Evolutionary conservation across 345 rosid genomes (phyloP).

Genomic region (Camelina laxa): DNA sequence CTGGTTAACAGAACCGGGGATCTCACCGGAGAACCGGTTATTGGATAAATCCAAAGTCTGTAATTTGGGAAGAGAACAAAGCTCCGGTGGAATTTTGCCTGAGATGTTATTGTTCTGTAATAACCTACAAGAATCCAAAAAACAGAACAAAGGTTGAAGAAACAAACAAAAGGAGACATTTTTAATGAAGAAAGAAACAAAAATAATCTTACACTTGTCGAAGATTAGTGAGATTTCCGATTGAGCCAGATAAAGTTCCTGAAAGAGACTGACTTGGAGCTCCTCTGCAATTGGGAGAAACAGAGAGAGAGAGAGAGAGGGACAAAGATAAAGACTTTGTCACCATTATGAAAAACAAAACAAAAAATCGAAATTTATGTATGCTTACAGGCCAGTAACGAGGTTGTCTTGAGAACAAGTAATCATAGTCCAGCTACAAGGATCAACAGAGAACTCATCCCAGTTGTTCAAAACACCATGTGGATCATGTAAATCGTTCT

Average conservation of each 20-base stretch:
- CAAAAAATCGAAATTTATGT: too few species aligned
- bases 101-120: conserved; percentile 92
- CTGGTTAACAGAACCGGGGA: conserved; percentile 64
- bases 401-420: conserved; percentile 84
- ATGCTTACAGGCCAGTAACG: conserved; percentile 75
- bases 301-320: not conserved
- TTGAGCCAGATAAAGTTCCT: conserved; percentile 71
- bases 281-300: conserved; percentile 54
- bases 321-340: conserved; percentile 8
- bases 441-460: conserved; percentile 95
- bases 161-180: conserved; percentile 20
- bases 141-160: not conserved
- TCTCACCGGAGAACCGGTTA: conserved; percentile 68
- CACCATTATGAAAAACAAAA: conserved; percentile 30
- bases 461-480: conserved; percentile 90
- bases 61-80: conserved; percentile 68
- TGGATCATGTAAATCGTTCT: conserved; percentile 65
- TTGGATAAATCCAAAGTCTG: conserved; percentile 87
- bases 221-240: conserved; percentile 89
- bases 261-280: conserved; percentile 95
- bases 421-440: conserved; percentile 97
- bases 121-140: conserved; percentile 54
- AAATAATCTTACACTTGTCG: conserved; percentile 72
- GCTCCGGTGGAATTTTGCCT: conserved; percentile 76
- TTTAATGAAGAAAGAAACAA: conserved; percentile 21